Conservation (phyloP, 177 flowering plant species). For the Vitis hybrid region DNA sequence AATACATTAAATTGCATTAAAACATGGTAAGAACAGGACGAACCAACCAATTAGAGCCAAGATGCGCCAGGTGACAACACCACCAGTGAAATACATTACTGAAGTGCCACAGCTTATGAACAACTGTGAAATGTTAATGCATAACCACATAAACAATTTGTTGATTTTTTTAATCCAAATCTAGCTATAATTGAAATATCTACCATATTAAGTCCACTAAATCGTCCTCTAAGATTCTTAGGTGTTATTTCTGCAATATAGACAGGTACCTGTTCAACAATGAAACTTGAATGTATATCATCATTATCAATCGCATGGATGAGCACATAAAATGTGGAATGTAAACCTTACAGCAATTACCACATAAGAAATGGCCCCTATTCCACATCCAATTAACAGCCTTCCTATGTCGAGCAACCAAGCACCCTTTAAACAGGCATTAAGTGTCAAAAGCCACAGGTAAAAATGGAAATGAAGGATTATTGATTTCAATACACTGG, state of each 20-base stretch:
- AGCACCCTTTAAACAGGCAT: constrained; percentile 24
- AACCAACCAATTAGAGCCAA: constrained; percentile 13
- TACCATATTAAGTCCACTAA: not conserved
- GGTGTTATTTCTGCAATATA: constrained; percentile 7
- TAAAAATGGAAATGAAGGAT: no score
- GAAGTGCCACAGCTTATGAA: constrained; percentile 3
- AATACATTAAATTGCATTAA: not conserved
- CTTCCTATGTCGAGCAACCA: constrained; percentile 27
- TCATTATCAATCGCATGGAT: no score
- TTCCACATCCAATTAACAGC: constrained; percentile 10
- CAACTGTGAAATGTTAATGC: constrained; percentile 5
- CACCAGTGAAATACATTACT: constrained; percentile 6
- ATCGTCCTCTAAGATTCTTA: constrained; percentile 64
- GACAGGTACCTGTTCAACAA: not conserved
- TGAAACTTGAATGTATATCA: not conserved
- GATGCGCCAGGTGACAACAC: constrained; percentile 5
- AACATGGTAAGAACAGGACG: not conserved
- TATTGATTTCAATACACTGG: no score
- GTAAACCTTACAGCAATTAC: not conserved
- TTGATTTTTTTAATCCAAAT: not conserved
- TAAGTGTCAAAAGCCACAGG: no score
- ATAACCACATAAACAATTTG: not conserved
- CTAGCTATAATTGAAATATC: not conserved
- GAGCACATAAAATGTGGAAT: no score
- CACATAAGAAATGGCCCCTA: constrained; percentile 18